Evolutionary conservation across 805 yeast genomes (phyloP), one percentile per base, ranked within the genome.

Genomic region (Teunomyces atbi): DNA sequence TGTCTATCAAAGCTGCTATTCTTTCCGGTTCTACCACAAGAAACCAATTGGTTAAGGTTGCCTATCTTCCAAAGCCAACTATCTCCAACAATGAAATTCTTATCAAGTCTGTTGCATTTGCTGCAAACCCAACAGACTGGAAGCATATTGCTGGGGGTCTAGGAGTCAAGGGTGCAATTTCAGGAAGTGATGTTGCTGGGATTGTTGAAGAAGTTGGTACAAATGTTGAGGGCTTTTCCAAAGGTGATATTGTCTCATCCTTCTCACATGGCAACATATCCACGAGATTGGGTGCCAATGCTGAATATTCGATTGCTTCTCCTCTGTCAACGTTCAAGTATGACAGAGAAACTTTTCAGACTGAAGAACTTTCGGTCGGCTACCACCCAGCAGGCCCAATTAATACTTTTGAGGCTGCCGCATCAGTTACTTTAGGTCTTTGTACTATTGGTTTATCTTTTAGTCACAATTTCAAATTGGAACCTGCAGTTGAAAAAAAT

Each of bases 81-180:
- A 63, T 76, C 36, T 59, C 50, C n/a, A 63, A 61, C 23, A 59
- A 57, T 21, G 68, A 74, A 47, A 55, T 83, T 10, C 61, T 83
- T 11, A 61, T 85, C 44, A 74, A 78, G 58, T 70, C 79, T 4
- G 61, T 62, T 18, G 81, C 86, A 6, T 76, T 63, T 45, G 88
- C 85, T 1, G 71, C 75, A 32, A 85, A 85, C 56, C 90, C 89
- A 37, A 78, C 85, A 5, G 91, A 85, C 58, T 82, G 84, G 84
- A 83, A 83, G 55, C 86, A 82, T 54, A 59, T 75, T 38, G 69
- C 57, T 3, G 60, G 45, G 42, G 55, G 66, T 8, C 52, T 65
- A 46, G 79, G 81, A 13, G 62, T 52, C 34, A 61, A 73, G 29
- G 85, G 83, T 26, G 58, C 70, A 19, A 69, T 82, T 39, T 59